Evolutionary conservation across 2,329 filamentous ascomycete species (phyloP), one percentile per base, ranked within the genome.

Genomic region (Fusarium sp.): DNA sequence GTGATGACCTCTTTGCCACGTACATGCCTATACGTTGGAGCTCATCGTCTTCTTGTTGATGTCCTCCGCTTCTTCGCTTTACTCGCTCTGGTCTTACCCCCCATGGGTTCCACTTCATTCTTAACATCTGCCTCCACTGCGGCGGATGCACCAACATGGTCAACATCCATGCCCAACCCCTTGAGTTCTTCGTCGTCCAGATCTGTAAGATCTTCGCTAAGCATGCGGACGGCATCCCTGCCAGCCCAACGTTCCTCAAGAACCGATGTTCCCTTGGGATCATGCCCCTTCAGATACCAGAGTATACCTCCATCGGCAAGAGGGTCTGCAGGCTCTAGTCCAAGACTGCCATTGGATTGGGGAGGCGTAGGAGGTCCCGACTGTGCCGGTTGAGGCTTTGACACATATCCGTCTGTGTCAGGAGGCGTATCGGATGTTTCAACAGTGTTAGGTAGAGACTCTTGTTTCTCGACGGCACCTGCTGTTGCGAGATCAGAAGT

Each of bases 171-270:
- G 33, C 81, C 84, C 33, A 93, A 81, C 33, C 91, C 92, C 72
- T 92, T 90, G 58, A 97, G 83, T 79, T 95, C 93, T 50, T 96
- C 94, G 68, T 97, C 94, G 72, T 97, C 94, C 76, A 97, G 89
- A 75, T 97, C 95, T 57, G 92, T 96, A 21, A 97, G 84, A 71
- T 95, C 92, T 78, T 97, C 94, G 72, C 92, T 96, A 78, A 95
- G 89, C 71, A 81, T 83, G 27, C 85, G 81, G 35, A 84, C 79
- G 1, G 91, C 88, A 55, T 94, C 91, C 33, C 90, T 85, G 3
- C 90, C 92, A 1, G 87, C 74, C 75, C 76, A 78, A 51, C 88
- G 85, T 78, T 95, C 91, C 67, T 91, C 90, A 55, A 92, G 83
- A 11, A 95, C 87, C 1, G 91, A 95, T 0, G 93, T 97, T 57